Conservation (phyloP, 2,329 filamentous ascomycete species). For the Chrysosphaeria jannelii region DNA sequence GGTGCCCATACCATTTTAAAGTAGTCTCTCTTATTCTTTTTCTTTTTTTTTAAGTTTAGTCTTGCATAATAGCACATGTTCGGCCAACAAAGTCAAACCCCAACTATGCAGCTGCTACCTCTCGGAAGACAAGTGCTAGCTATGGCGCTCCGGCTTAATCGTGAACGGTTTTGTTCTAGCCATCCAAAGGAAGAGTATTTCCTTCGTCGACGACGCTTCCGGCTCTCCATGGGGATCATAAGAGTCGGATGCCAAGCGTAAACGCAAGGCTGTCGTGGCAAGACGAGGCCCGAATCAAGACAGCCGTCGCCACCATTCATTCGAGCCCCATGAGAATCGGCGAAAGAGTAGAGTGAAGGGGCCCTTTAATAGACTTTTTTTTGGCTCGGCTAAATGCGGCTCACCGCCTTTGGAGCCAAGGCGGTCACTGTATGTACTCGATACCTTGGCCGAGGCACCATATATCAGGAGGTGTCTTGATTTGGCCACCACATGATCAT, state of each 20-base stretch:
- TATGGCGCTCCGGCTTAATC: conserved; percentile 95
- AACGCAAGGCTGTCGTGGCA: conserved; percentile 23
- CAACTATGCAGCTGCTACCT: conserved; percentile 63
- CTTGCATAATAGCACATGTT: conserved; percentile 19
- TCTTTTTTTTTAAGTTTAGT: background rate
- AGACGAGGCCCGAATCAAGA: background rate
- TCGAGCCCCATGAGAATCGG: too few species aligned
- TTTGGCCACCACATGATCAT: too few species aligned
- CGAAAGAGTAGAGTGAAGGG: too few species aligned
- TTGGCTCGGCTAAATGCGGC: too few species aligned
- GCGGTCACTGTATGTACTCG: too few species aligned
- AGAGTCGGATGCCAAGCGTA: too few species aligned
- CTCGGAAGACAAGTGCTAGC: conserved; percentile 50
- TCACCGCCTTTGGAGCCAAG: too few species aligned
- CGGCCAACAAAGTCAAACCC: conserved; percentile 87
- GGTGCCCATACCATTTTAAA: conserved; percentile 85
- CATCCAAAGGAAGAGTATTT: conserved; percentile 8
- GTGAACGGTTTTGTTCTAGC: conserved; percentile 46
- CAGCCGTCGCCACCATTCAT: too few species aligned
- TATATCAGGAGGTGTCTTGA: too few species aligned
- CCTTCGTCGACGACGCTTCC: conserved; percentile 27
- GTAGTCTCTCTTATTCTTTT: conserved; percentile 11
- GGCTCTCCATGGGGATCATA: too few species aligned
- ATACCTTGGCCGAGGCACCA: too few species aligned
- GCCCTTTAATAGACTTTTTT: too few species aligned